Evolutionary conservation across 768 basidiomycete species (phyloP).

Genomic region (Macrolepiota dolichaula): DNA sequence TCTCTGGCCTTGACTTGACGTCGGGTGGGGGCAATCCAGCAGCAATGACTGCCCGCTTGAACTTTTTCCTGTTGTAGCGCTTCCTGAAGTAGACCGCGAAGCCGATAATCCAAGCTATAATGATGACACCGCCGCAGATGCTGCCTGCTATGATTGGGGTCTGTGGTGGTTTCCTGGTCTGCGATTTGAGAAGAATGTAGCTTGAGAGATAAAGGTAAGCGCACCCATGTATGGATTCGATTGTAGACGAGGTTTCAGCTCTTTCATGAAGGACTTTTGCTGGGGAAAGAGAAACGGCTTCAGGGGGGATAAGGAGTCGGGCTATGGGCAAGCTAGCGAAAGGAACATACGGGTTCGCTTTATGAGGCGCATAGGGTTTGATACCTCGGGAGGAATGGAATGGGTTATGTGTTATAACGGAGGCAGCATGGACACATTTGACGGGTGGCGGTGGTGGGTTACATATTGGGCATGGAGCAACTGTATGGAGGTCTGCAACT

Average conservation of each 20-base stretch:
- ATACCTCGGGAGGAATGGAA: not conserved
- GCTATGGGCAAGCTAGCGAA: not conserved
- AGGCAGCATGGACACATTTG: not conserved
- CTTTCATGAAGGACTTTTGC: conserved; percentile 15
- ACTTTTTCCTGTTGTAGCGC: conserved; percentile 43
- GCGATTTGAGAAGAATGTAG: not conserved
- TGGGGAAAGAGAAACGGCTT: conserved; percentile 10
- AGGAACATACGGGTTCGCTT: conserved; percentile 1
- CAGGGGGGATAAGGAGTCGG: not conserved
- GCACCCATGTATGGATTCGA: conserved; percentile 38
- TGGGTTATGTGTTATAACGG: not conserved
- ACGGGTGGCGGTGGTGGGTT: not conserved
- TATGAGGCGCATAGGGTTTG: not conserved
- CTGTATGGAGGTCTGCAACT: not conserved
- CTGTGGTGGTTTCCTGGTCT: conserved; percentile 43
- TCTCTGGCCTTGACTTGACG: conserved; percentile 30
- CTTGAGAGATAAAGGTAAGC: conserved; percentile 3
- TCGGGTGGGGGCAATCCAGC: conserved; percentile 38
- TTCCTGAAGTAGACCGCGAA: conserved; percentile 57
- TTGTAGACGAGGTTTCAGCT: conserved; percentile 33
- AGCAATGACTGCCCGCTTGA: conserved; percentile 39
- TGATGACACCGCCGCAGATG: conserved; percentile 50
- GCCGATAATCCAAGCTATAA: conserved; percentile 51
- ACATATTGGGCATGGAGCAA: not conserved
- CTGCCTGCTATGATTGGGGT: conserved; percentile 63